Conservation (phyloP, 495 filamentous ascomycete species). For the Aspergillus heteromorphus region DNA sequence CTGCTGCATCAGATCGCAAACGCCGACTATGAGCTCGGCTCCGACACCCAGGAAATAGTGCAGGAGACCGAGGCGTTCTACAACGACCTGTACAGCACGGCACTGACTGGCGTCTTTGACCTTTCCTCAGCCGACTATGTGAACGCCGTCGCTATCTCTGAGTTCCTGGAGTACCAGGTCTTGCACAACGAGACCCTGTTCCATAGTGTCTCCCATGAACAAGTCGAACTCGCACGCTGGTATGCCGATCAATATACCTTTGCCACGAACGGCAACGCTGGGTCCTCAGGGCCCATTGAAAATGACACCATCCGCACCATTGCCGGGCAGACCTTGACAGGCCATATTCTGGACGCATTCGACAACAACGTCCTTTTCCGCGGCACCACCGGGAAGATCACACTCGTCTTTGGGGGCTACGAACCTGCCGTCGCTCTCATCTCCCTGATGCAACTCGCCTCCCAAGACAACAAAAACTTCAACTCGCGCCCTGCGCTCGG, state of each 20-base stretch:
- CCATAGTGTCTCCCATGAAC: slow-evolving; percentile 43
- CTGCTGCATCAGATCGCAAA: slow-evolving; percentile 32
- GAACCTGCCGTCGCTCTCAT: slow-evolving; percentile 71
- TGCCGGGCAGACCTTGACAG: slow-evolving; percentile 58
- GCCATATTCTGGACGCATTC: slow-evolving; percentile 55
- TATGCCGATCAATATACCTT: slow-evolving; percentile 64
- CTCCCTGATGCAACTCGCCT: slow-evolving; percentile 57
- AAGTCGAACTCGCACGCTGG: slow-evolving; percentile 52
- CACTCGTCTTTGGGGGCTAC: slow-evolving; percentile 64
- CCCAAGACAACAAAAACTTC: slow-evolving; percentile 51
- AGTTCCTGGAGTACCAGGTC: slow-evolving; percentile 67
- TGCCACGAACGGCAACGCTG: slow-evolving; percentile 56
- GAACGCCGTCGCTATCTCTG: slow-evolving; percentile 59
- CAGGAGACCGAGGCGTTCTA: slow-evolving; percentile 47
- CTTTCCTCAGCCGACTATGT: slow-evolving; percentile 43
- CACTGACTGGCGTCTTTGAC: slow-evolving; percentile 31
- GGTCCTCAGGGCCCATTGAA: slow-evolving; percentile 35
- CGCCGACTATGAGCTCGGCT: slow-evolving; percentile 33
- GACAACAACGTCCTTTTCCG: slow-evolving; percentile 39
- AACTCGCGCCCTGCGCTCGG: slow-evolving; percentile 65
- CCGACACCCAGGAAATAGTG: slow-evolving; percentile 31
- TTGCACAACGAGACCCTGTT: slow-evolving; percentile 65
- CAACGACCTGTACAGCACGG: slow-evolving; percentile 32
- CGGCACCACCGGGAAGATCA: slow-evolving; percentile 47
- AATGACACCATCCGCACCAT: slow-evolving; percentile 57